A percentile compares a stretch with the other conserved stretches of the same genome.
Conservation (phyloP, 306 rosid genomes). For the Albizia julibrissin region DNA sequence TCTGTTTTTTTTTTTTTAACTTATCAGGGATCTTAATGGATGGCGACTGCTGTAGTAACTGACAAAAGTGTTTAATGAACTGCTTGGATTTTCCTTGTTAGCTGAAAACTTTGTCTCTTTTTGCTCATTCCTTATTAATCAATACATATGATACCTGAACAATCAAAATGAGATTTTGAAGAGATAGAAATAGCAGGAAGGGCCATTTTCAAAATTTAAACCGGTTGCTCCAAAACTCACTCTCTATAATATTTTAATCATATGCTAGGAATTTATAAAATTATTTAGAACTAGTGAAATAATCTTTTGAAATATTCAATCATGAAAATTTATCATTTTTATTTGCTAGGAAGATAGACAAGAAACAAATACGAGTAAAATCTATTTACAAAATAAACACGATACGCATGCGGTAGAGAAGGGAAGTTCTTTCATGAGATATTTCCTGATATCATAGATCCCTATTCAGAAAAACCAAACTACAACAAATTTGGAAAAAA, state of each 20-base stretch:
- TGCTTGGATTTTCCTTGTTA: neutral
- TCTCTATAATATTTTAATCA: neutral
- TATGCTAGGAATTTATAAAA: neutral
- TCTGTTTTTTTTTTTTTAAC: too few species aligned
- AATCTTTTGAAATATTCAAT: neutral
- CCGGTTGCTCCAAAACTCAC: too few species aligned
- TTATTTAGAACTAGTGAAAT: neutral
- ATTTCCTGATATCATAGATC: neutral
- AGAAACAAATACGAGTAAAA: neutral
- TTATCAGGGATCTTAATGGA: neutral
- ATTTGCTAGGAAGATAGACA: neutral
- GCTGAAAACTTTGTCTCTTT: neutral
- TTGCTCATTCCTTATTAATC: neutral
- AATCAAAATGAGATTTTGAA: neutral
- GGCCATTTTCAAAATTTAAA: too few species aligned
- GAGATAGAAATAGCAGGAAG: too few species aligned
- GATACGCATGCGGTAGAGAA: slow-evolving; percentile 21
- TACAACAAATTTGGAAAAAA: neutral
- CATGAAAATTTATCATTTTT: neutral
- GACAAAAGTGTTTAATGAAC: neutral
- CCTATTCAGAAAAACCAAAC: neutral
- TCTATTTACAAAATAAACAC: slow-evolving; percentile 33
- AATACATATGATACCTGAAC: neutral
- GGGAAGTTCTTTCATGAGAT: neutral
- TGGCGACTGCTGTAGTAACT: neutral